Evolutionary conservation across 2,329 filamentous ascomycete genomes (phyloP).

Genomic region (Neophaeococcomyces aloes): DNA sequence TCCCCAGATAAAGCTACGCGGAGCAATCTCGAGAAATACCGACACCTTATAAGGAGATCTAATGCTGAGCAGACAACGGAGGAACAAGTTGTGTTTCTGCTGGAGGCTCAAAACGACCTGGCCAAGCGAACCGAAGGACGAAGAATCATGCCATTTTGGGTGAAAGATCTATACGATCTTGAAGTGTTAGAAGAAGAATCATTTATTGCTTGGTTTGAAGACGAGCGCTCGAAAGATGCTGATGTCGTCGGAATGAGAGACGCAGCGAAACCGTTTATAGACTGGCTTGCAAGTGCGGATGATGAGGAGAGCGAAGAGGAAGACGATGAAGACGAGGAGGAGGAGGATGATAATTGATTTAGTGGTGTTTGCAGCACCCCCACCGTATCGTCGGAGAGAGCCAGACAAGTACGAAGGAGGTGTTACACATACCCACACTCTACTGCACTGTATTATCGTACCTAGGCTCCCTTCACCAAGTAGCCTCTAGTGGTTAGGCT

Average conservation of each 20-base stretch:
- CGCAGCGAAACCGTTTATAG: constrained; percentile 68
- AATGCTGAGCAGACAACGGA: constrained; percentile 47
- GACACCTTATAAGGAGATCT: constrained; percentile 48
- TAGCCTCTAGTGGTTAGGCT: too few species aligned
- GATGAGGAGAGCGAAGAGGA: constrained; percentile 61
- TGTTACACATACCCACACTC: too few species aligned
- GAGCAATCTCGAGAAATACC: constrained; percentile 53
- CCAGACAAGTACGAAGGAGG: too few species aligned
- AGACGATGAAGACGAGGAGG: constrained; percentile 46
- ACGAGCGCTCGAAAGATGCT: constrained; percentile 58
- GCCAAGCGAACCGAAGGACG: constrained; percentile 53
- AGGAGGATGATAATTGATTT: constrained; percentile 5
- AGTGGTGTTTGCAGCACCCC: neutral
- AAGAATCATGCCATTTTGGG: constrained; percentile 60
- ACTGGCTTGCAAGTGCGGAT: constrained; percentile 70
- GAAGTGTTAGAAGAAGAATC: constrained; percentile 86
- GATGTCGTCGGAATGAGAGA: constrained; percentile 60
- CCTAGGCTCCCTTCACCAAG: too few species aligned
- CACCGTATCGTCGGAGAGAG: too few species aligned
- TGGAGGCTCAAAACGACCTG: constrained; percentile 72
- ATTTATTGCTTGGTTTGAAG: constrained; percentile 78
- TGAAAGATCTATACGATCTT: constrained; percentile 74
- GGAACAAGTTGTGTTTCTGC: constrained; percentile 77
- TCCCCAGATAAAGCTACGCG: constrained; percentile 57
- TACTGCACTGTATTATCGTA: too few species aligned